These are phyloP conservation scores for Rhodotorula diobovata DNA, from an alignment of 768 basidiomycete species.

Conservation along the genomic window DNA sequence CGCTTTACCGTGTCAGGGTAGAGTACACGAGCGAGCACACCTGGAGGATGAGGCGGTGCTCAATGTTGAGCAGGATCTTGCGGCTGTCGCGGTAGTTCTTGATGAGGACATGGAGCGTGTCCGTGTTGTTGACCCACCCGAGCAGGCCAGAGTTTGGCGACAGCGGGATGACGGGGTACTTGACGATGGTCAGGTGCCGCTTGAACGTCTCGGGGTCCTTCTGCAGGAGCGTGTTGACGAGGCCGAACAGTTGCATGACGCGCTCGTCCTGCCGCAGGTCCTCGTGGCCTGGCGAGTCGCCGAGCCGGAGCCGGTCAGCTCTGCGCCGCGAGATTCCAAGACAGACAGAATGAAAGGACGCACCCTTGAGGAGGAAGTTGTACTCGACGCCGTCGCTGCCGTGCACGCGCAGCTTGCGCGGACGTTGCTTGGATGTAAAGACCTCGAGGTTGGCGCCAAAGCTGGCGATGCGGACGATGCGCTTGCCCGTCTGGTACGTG, in stretches of 20 bases:
- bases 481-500: constrained; percentile 77
- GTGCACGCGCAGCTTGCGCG: constrained; percentile 75
- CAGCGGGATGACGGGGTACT: constrained; percentile 84
- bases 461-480: constrained; percentile 71
- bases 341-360: neutral
- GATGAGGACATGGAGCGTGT: constrained; percentile 92
- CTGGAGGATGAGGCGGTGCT: constrained; percentile 98
- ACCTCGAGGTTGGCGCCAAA: constrained; percentile 87
- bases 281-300: constrained; percentile 84
- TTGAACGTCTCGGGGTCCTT: constrained; percentile 94
- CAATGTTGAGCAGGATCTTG: constrained; percentile 94
- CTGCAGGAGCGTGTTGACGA: constrained; percentile 88
- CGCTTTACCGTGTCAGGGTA: neutral
- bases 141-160: constrained; percentile 91
- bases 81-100: constrained; percentile 83
- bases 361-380: constrained; percentile 85
- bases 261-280: constrained; percentile 98
- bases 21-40: constrained; percentile 49
- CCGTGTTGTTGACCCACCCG: constrained; percentile 93
- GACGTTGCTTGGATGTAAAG: constrained; percentile 94
- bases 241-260: constrained; percentile 97
- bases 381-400: constrained; percentile 93
- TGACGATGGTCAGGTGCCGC: constrained; percentile 87
- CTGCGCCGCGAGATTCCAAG: neutral
- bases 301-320: neutral